phyloP scores from a whole-genome alignment of 2,329 filamentous ascomycete genomes.

The Atkinsonella texensis region DNA sequence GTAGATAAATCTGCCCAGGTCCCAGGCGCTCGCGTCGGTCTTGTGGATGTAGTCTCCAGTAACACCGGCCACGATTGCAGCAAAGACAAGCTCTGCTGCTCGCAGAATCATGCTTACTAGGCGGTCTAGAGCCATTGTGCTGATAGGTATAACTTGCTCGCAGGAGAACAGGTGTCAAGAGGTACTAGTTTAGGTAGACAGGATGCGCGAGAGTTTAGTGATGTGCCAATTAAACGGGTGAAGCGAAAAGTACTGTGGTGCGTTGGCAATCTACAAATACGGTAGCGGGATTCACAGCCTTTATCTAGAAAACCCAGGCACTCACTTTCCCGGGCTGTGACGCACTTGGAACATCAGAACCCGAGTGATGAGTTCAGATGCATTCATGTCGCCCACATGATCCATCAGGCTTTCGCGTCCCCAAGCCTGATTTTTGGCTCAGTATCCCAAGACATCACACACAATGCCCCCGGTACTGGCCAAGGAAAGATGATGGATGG shows the following conservation, averaged over 20 bases:
- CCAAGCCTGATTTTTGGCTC: neutral
- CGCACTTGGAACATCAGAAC: neutral
- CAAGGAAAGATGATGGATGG: neutral
- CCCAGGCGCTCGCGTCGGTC: slow-evolving; percentile 36
- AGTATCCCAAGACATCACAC: neutral
- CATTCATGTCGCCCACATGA: neutral
- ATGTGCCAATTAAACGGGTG: too few relatives aligned
- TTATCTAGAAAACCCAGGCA: slow-evolving; percentile 1
- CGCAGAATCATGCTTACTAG: slow-evolving; percentile 28
- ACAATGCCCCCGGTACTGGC: neutral
- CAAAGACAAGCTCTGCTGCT: slow-evolving; percentile 49
- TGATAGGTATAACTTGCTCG: neutral
- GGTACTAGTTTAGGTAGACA: neutral
- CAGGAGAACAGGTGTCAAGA: neutral
- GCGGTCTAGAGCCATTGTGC: slow-evolving; percentile 26
- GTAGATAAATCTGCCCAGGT: slow-evolving; percentile 58
- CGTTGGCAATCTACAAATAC: neutral
- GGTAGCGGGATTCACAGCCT: neutral
- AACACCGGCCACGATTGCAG: slow-evolving; percentile 59
- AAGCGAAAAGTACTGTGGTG: neutral
- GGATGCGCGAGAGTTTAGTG: too few relatives aligned
- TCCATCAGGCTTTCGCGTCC: neutral
- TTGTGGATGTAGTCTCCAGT: slow-evolving; percentile 53
- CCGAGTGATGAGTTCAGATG: neutral
- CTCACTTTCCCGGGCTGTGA: neutral